Base-by-base conservation (phyloP, 2,329 filamentous ascomycete genomes). In the Hypoxylon sp. region DNA sequence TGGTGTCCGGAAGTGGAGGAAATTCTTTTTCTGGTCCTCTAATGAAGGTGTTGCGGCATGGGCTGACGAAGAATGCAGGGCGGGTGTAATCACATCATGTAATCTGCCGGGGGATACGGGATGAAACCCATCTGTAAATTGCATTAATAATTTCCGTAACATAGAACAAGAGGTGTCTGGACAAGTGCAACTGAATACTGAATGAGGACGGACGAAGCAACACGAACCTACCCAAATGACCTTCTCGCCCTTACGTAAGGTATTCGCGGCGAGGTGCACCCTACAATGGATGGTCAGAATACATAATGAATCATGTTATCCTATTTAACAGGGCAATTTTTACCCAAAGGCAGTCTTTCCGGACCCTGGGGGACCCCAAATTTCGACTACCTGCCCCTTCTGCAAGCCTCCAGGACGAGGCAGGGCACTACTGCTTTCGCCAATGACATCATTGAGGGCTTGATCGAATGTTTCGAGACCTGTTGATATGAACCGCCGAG, bases 341-440 rank as follows among this genome's bases (percentile, higher is more conserved):
- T 84, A 95, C 92, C 90, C 92, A 73, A 98, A 82, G 11, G 91
- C 85, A 3, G 93, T 97, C 83, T 97, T 98, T 30, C 94, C 95
- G 25, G 88, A 88, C 1, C 94, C 94, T 7, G 93, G 91, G 10
- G 94, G 93, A 0, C 95, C 95, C 87, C 93, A 97, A 53, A 97
- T 82, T 79, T 98, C 95, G 2, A 92, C 92, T 45, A 97, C 85
- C 77, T 93, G 92, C 13, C 94, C 93, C 62, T 90, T 88, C 66
- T 86, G 86, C 51, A 97, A 83, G 3, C 93, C 94, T 17, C 86
- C 85, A 59, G 67, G 70, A 9, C 55, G 60, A 30, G 65, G 48
- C 23, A 53, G 58, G n/a, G 21, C 58, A 53, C 60, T 58, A 41
- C 30, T 56, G 10, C 71, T 45, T 19, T 66, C 68, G 14, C 66